Percentiles rank a stretch among this genome's conserved stretches.
These are phyloP conservation scores for Candida suzukii DNA, from an alignment of 805 yeast species.

Conservation along the genomic window DNA sequence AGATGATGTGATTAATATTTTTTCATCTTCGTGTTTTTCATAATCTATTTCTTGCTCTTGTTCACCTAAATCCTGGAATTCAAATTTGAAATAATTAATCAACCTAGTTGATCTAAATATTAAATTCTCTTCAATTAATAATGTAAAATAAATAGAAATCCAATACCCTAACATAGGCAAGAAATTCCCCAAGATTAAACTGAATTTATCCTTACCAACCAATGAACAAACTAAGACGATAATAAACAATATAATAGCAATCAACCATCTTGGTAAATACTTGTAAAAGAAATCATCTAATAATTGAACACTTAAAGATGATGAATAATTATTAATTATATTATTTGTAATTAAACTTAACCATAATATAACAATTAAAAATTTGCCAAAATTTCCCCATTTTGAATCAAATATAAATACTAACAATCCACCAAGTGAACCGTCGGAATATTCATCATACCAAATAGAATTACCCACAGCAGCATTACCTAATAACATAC, in stretches of 20 bases:
- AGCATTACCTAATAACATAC: slow-evolving; percentile 60
- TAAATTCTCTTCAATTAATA: slow-evolving; percentile 64
- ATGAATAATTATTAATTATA: slow-evolving; percentile 73
- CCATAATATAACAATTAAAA: slow-evolving; percentile 61
- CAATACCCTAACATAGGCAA: slow-evolving; percentile 90
- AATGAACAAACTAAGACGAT: slow-evolving; percentile 65
- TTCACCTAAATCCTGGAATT: slow-evolving; percentile 18
- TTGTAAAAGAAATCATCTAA: slow-evolving; percentile 43
- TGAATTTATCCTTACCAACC: slow-evolving; percentile 68
- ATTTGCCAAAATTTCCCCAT: slow-evolving; percentile 77
- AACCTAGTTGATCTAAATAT: slow-evolving; percentile 51
- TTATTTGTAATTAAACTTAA: slow-evolving; percentile 77
- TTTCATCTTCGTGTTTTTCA: no score
- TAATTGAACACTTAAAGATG: slow-evolving; percentile 73
- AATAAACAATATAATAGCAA: slow-evolving; percentile 58
- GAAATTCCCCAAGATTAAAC: slow-evolving; percentile 70
- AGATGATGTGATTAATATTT: no score
- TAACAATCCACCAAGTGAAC: slow-evolving; percentile 74
- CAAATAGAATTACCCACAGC: slow-evolving; percentile 54
- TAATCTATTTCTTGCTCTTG: neutral
- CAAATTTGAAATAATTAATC: slow-evolving; percentile 33
- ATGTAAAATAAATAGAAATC: slow-evolving; percentile 74
- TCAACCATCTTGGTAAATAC: slow-evolving; percentile 69
- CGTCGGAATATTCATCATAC: slow-evolving; percentile 43
- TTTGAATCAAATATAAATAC: slow-evolving; percentile 50